Conservation (phyloP, 352 stramenopile species). For the Globisporangium nodosum region DNA sequence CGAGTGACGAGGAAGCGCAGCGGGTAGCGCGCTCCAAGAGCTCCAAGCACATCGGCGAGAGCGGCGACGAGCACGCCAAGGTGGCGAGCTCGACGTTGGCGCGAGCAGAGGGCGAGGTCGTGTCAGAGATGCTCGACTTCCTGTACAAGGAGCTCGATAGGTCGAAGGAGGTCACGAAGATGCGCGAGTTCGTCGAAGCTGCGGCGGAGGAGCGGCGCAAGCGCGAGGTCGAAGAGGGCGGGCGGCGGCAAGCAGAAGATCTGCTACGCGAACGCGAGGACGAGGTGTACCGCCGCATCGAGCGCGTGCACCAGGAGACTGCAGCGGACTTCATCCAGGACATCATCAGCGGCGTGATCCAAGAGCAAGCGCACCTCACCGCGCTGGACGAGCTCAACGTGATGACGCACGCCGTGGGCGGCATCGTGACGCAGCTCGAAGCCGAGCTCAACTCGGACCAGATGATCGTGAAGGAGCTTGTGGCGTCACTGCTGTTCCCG, state of each 20-base stretch:
- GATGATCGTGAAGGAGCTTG: constrained; percentile 67
- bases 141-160: constrained; percentile 87
- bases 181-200: constrained; percentile 65
- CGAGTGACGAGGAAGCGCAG: constrained; percentile 42
- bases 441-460: constrained; percentile 38
- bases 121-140: constrained; percentile 86
- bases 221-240: constrained; percentile 84
- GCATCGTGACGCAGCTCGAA: constrained; percentile 54
- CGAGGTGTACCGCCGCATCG: constrained; percentile 72
- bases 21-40: constrained; percentile 12
- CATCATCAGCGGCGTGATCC: constrained; percentile 50
- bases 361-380: constrained; percentile 36
- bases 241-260: constrained; percentile 83
- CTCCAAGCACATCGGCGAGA: constrained; percentile 1
- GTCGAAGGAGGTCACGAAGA: constrained; percentile 66
- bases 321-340: constrained; percentile 65
- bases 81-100: constrained; percentile 46
- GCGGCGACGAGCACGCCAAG: constrained; percentile 32
- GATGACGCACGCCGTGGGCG: constrained; percentile 26
- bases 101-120: constrained; percentile 82
- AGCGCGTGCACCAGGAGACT: constrained; percentile 78
- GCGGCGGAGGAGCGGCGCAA: constrained; percentile 62
- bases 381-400: constrained; percentile 56
- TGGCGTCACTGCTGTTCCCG: constrained; percentile 77
- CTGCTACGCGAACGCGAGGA: constrained; percentile 75